A percentile compares a stretch with the other conserved stretches of the same genome.
Evolutionary conservation across 2,329 filamentous ascomycete genomes (phyloP).

Genomic region (Pseudovirgaria hyperparasitica): DNA sequence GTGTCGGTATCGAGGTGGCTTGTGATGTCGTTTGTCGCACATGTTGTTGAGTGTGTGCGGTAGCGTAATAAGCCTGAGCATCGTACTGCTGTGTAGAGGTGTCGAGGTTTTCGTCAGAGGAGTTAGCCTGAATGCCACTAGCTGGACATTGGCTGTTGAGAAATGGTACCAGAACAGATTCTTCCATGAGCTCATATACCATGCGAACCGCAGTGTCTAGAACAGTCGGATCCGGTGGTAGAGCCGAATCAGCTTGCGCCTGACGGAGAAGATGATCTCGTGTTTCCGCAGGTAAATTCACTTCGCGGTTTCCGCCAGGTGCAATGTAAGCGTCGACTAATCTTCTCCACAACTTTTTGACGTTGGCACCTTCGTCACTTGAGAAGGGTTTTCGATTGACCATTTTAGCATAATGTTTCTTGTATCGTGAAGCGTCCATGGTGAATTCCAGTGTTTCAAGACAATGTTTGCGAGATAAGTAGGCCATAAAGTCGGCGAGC

Average conservation of each 20-base stretch:
- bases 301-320: conserved; percentile 72
- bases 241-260: conserved; percentile 42
- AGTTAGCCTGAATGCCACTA: conserved; percentile 29
- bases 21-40: conserved; percentile 12
- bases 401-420: conserved; percentile 49
- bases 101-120: conserved; percentile 29
- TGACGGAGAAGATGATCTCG: conserved; percentile 71
- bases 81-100: conserved; percentile 23
- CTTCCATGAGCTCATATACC: conserved; percentile 93
- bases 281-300: conserved; percentile 79
- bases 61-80: conserved; percentile 29
- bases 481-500: conserved; percentile 86
- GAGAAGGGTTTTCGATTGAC: conserved; percentile 37
- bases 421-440: conserved; percentile 81
- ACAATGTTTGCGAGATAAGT: conserved; percentile 93
- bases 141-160: conserved; percentile 53
- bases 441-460: conserved; percentile 94
- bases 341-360: conserved; percentile 74
- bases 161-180: conserved; percentile 87
- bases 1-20: conserved; percentile 17
- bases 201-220: conserved; percentile 76
- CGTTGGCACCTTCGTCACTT: conserved; percentile 49
- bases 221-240: conserved; percentile 60
- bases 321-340: conserved; percentile 83
- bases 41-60: conserved; percentile 11